Evolutionary conservation across 169 alveolate genomes (phyloP).

Genomic region (Eimeria mitis): DNA sequence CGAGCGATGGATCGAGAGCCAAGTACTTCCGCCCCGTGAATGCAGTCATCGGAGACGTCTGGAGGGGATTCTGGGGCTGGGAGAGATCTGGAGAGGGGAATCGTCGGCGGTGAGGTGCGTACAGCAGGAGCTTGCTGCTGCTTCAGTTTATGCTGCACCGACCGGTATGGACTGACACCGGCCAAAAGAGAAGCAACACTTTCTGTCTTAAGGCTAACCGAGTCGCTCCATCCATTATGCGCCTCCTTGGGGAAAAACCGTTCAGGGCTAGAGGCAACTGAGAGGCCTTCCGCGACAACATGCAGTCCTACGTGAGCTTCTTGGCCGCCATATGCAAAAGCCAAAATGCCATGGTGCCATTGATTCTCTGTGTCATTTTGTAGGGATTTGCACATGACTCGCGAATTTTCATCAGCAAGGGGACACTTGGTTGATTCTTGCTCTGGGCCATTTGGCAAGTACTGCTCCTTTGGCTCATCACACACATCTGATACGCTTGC

Average conservation of each 20-base stretch:
- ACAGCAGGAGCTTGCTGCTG: background rate
- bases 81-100: background rate
- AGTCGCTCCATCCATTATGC: background rate
- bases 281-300: background rate
- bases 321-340: background rate
- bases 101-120: background rate
- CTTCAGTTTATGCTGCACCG: background rate
- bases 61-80: background rate
- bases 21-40: background rate
- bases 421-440: background rate
- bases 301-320: background rate
- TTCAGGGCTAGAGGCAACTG: background rate
- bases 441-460: background rate
- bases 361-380: background rate
- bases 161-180: background rate
- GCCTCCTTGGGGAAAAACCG: background rate
- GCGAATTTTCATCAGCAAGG: background rate
- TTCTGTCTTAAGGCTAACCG: background rate
- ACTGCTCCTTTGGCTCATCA: background rate
- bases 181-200: background rate
- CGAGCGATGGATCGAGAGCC: background rate
- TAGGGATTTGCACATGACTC: background rate
- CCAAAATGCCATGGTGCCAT: conserved; percentile 13
- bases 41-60: background rate
- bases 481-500: background rate